phyloP scores from a whole-genome alignment of 768 basidiomycete species.

The Phanerochaete sordida region DNA sequence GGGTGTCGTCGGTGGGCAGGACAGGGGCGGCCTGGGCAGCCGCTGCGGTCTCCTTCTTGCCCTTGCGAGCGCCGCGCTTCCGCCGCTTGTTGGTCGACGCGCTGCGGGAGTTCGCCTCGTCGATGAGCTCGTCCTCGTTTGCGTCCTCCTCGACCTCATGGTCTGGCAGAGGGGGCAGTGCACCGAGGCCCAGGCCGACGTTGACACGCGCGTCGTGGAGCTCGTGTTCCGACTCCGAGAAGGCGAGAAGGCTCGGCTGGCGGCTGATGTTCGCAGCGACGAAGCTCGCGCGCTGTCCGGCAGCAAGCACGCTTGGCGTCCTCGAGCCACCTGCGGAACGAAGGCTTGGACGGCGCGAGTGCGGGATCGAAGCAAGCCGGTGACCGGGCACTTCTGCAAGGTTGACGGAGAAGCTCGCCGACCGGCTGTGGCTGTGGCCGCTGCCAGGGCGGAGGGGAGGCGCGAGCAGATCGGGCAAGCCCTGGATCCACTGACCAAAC shows the following conservation, averaged over 20 bases:
- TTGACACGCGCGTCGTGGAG: neutral
- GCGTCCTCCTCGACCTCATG: constrained; percentile 39
- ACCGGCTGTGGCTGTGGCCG: constrained; percentile 42
- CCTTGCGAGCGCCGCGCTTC: constrained; percentile 83
- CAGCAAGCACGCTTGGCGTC: constrained; percentile 38
- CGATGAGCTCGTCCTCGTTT: constrained; percentile 32
- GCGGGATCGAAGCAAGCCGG: constrained; percentile 56
- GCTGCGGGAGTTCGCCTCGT: constrained; percentile 50
- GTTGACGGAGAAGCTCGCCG: constrained; percentile 38
- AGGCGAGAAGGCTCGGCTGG: neutral
- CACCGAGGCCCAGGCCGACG: constrained; percentile 2
- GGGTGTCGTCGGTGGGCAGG: constrained; percentile 42
- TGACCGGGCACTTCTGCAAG: constrained; percentile 63
- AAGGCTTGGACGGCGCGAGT: constrained; percentile 70
- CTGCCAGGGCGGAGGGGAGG: constrained; percentile 18
- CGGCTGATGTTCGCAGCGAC: constrained; percentile 19
- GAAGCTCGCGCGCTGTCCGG: constrained; percentile 43
- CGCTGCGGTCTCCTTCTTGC: constrained; percentile 44
- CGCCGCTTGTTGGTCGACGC: constrained; percentile 75
- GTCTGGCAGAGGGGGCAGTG: constrained; percentile 21
- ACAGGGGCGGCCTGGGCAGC: constrained; percentile 17
- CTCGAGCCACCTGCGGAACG: constrained; percentile 50
- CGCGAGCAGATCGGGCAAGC: constrained; percentile 70
- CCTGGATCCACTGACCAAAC: constrained; percentile 83
- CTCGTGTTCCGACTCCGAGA: constrained; percentile 17